These are phyloP conservation scores for Raphanus raphanistrum DNA, from an alignment of 345 rosid species.

Conservation along the genomic window DNA sequence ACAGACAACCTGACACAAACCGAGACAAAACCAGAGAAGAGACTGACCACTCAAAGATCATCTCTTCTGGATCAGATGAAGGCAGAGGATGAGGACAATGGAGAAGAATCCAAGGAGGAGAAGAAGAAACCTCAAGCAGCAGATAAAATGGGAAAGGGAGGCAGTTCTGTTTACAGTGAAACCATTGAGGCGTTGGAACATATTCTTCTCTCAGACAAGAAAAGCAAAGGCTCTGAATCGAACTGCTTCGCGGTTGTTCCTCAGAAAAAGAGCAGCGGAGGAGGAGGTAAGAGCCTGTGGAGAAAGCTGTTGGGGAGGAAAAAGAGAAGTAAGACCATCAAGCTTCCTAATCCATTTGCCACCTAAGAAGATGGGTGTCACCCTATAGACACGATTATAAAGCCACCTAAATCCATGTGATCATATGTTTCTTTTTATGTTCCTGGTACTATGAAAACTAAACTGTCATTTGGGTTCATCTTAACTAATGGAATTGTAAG, in stretches of 20 bases:
- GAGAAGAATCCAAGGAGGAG: conserved; percentile 22
- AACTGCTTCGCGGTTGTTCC: conserved; percentile 62
- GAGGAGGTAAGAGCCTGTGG: conserved; percentile 56
- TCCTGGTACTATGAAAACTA: conserved; percentile 20
- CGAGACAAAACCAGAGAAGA: conserved; percentile 44
- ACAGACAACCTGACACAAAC: conserved; percentile 50
- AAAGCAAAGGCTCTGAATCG: conserved; percentile 33
- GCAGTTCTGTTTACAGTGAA: conserved; percentile 35
- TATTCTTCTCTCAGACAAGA: conserved; percentile 39
- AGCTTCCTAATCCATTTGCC: conserved; percentile 41
- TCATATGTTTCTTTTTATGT: background rate
- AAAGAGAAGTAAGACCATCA: conserved; percentile 51
- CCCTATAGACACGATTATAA: background rate
- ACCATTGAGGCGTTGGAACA: conserved; percentile 49
- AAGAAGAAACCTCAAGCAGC: conserved; percentile 21
- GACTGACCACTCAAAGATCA: conserved; percentile 53
- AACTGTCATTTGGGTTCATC: conserved; percentile 26
- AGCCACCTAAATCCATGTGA: conserved; percentile 9
- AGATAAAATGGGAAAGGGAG: conserved; percentile 34
- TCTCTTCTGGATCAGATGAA: conserved; percentile 84
- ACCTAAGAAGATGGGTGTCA: conserved; percentile 23
- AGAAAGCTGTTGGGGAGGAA: conserved; percentile 66
- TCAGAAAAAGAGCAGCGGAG: conserved; percentile 45
- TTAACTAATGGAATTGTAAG: too few species aligned
- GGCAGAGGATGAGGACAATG: conserved; percentile 59